Conservation (phyloP, 495 filamentous ascomycete species). For the Penicillium ochrochloron region DNA sequence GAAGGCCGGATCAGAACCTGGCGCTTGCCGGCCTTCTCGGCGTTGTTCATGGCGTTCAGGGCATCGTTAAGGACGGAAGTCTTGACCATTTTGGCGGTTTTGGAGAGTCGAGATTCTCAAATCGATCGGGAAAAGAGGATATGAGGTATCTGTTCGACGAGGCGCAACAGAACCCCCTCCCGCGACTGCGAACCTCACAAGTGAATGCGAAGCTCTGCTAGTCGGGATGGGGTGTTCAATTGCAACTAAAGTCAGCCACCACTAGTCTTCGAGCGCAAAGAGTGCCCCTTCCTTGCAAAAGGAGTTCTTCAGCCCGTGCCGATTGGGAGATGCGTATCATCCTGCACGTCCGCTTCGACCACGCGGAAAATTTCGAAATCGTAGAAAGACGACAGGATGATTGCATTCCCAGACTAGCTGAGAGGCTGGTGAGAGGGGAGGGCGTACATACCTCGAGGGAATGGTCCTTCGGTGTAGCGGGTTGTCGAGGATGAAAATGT, state of each 20-base stretch:
- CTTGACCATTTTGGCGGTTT: conserved; percentile 88
- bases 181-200: conserved; percentile 10
- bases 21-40: conserved; percentile 98
- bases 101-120: conserved; percentile 80
- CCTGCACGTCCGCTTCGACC: conserved; percentile 25
- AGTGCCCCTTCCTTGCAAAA: conserved; percentile 78
- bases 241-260: conserved; percentile 72
- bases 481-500: conserved; percentile 29
- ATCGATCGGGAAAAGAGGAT: conserved; percentile 58
- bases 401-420: conserved; percentile 58
- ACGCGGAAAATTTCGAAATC: conserved; percentile 10
- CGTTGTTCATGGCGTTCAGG: conserved; percentile 99
- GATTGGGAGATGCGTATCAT: conserved; percentile 77
- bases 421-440: conserved; percentile 42
- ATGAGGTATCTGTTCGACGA: conserved; percentile 72
- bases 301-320: conserved; percentile 92
- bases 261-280: conserved; percentile 85
- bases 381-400: conserved; percentile 34
- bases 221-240: conserved; percentile 13
- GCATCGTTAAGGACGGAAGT: conserved; percentile 99
- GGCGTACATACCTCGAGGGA: conserved; percentile 53
- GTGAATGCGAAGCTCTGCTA: conserved; percentile 6
- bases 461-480: conserved; percentile 38
- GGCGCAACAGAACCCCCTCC: conserved; percentile 20
- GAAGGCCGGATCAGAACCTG: conserved; percentile 95